phyloP scores from a whole-genome alignment of 2,329 filamentous ascomycete species.

The Colletotrichum lindemuthianum region DNA sequence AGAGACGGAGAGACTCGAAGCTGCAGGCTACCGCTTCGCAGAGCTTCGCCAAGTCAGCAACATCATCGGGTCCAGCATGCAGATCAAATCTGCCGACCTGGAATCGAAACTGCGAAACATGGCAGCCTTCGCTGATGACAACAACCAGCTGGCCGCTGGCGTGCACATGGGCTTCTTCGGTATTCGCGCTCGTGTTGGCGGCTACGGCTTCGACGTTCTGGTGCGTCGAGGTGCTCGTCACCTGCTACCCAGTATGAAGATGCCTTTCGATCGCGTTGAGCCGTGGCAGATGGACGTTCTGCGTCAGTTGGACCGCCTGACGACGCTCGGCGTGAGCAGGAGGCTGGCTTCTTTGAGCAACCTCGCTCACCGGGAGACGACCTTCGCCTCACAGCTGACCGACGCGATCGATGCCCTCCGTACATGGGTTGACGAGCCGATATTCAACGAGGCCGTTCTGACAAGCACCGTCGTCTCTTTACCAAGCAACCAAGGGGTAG shows the following conservation, averaged over 20 bases:
- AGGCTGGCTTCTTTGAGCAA: slow-evolving; percentile 49
- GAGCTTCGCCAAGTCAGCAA: slow-evolving; percentile 73
- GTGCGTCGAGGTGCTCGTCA: slow-evolving; percentile 66
- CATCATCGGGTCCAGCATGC: slow-evolving; percentile 77
- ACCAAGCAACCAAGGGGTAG: slow-evolving; percentile 42
- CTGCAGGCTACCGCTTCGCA: slow-evolving; percentile 83
- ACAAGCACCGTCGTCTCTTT: slow-evolving; percentile 54
- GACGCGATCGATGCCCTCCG: slow-evolving; percentile 53
- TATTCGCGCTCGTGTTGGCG: slow-evolving; percentile 60
- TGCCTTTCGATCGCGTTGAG: slow-evolving; percentile 64
- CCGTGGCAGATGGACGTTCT: slow-evolving; percentile 66
- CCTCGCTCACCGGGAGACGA: slow-evolving; percentile 51
- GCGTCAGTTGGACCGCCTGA: slow-evolving; percentile 57
- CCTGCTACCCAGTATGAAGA: slow-evolving; percentile 67
- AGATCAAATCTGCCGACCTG: slow-evolving; percentile 74
- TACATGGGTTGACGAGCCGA: slow-evolving; percentile 53
- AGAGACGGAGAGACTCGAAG: slow-evolving; percentile 72
- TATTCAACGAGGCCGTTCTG: slow-evolving; percentile 58
- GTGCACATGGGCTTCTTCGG: slow-evolving; percentile 70
- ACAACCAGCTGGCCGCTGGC: slow-evolving; percentile 59
- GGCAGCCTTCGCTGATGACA: slow-evolving; percentile 63
- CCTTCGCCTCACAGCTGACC: slow-evolving; percentile 58
- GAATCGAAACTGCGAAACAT: slow-evolving; percentile 71
- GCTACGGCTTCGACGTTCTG: slow-evolving; percentile 70
- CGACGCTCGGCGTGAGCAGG: slow-evolving; percentile 51